Conservation (phyloP, 805 yeast species). For the Metschnikowia picachoensis region DNA sequence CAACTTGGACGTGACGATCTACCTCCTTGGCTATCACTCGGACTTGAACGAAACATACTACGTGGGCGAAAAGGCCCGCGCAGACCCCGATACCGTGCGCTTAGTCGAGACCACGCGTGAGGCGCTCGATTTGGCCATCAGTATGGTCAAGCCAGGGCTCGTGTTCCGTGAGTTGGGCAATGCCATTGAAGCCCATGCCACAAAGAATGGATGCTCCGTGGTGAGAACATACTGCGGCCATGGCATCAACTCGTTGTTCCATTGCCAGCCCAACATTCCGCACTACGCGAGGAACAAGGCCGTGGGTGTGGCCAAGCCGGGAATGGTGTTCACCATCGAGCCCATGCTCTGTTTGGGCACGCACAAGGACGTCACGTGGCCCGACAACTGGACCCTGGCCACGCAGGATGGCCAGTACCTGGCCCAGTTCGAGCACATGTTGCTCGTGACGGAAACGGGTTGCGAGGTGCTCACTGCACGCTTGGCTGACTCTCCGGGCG, state of each 20-base stretch:
- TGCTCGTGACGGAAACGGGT: slow-evolving; percentile 90
- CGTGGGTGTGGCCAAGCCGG: slow-evolving; percentile 90
- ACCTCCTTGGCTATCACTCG: slow-evolving; percentile 84
- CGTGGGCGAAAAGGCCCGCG: slow-evolving; percentile 82
- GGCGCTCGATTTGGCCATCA: slow-evolving; percentile 79
- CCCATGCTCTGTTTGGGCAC: slow-evolving; percentile 93
- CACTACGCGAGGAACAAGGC: slow-evolving; percentile 94
- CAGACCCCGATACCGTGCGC: slow-evolving; percentile 78
- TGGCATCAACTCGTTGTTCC: slow-evolving; percentile 84
- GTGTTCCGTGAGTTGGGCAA: slow-evolving; percentile 85
- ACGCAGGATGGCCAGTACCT: slow-evolving; percentile 87
- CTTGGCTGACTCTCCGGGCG: slow-evolving; percentile 82
- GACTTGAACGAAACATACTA: slow-evolving; percentile 96
- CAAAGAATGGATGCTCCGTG: slow-evolving; percentile 72
- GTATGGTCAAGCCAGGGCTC: slow-evolving; percentile 83
- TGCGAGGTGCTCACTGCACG: slow-evolving; percentile 87
- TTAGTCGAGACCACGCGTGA: slow-evolving; percentile 88
- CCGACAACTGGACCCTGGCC: slow-evolving; percentile 94
- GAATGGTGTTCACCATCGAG: slow-evolving; percentile 95
- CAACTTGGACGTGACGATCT: slow-evolving; percentile 84
- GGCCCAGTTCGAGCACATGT: slow-evolving; percentile 94
- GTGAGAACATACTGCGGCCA: slow-evolving; percentile 93
- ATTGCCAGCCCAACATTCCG: slow-evolving; percentile 87
- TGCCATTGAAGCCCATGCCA: slow-evolving; percentile 82
- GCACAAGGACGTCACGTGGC: slow-evolving; percentile 83